Base-by-base conservation (phyloP, 2,329 filamentous ascomycete genomes). In the Periconia sp. region DNA sequence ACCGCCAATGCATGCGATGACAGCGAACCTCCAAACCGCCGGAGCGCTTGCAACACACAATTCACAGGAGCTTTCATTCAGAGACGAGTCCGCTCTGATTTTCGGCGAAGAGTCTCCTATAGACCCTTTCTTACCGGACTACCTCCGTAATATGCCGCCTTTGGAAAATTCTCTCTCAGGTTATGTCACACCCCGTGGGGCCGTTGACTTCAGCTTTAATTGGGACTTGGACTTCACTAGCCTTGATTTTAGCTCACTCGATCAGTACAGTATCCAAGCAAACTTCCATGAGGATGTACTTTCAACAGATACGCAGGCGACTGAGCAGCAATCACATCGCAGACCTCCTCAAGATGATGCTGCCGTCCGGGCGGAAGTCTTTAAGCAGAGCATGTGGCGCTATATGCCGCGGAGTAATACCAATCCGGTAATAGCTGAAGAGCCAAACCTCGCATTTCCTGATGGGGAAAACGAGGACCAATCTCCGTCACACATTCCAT, bases 361-460 rank as follows among this genome's bases (percentile, higher is more conserved):
- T 6, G 44, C 54, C 21, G 57, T 59, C 1, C 52, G 63, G 24
- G 46, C 57, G 11, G 61, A 67, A 40, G 64, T 61, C 4, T 66
- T 75, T 22, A 73, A 73, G 23, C 71, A 70, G 33, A 75, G 73
- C 16, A 66, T 75, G 4, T 76, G 73, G 74, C 69, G 73, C 1
- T 77, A 75, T 43, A 46, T 71, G 13, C 74, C 74, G 0, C 56
- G 56, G 17, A 53, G 49, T 11, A 52, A 64, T 37, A 53, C 50
- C 17, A 56, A 68, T 15, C 56, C 54, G 30, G 49, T 46, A 7
- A 47, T 33, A 1, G 58, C 63, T 30, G 66, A 68, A 19, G 53
- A 69, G 26, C 60, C 59, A 2, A 72, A 76, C 31, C 52, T 76
- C 2, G 72, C 69, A 3, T 56, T 75, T 4, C 59, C 70, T 0